These are phyloP conservation scores for Chrysosphaeria jannelii DNA, from an alignment of 2,329 filamentous ascomycete genomes.

Conservation along the genomic window DNA sequence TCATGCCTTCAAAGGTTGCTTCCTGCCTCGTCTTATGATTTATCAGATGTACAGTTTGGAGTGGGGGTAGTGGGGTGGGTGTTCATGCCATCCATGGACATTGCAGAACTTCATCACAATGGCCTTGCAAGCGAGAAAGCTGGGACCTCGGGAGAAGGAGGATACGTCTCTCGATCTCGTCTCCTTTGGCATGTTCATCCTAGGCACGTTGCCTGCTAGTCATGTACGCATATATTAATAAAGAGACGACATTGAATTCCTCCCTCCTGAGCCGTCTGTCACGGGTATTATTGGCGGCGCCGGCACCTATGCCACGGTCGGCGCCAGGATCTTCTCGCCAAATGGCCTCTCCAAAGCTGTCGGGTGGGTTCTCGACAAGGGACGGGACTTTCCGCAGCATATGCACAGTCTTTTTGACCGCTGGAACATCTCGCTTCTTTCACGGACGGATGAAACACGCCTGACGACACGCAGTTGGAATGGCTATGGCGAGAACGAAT, in stretches of 20 bases:
- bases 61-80: too few species aligned
- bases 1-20: too few species aligned
- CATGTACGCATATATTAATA: background rate
- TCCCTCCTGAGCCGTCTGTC: conserved; percentile 34
- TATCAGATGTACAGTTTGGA: too few species aligned
- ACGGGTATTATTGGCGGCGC: conserved; percentile 65
- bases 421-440: too few species aligned
- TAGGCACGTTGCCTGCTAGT: conserved; percentile 18
- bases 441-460: conserved; percentile 28
- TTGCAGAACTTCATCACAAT: too few species aligned
- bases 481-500: conserved; percentile 32
- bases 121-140: too few species aligned
- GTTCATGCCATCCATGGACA: too few species aligned
- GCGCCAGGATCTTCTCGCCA: conserved; percentile 66
- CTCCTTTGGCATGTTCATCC: conserved; percentile 44
- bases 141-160: too few species aligned
- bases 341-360: conserved; percentile 34
- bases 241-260: conserved; percentile 73
- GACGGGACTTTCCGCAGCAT: conserved; percentile 51
- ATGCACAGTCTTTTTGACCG: conserved; percentile 31
- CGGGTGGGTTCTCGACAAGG: conserved; percentile 76
- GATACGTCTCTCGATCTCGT: conserved; percentile 38
- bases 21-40: too few species aligned
- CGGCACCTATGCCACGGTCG: conserved; percentile 61
- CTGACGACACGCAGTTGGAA: conserved; percentile 84